Percentiles rank a stretch among this genome's conserved stretches.
Conservation (phyloP, 768 basidiomycete genomes). For the Leccinum aurantiacum region DNA sequence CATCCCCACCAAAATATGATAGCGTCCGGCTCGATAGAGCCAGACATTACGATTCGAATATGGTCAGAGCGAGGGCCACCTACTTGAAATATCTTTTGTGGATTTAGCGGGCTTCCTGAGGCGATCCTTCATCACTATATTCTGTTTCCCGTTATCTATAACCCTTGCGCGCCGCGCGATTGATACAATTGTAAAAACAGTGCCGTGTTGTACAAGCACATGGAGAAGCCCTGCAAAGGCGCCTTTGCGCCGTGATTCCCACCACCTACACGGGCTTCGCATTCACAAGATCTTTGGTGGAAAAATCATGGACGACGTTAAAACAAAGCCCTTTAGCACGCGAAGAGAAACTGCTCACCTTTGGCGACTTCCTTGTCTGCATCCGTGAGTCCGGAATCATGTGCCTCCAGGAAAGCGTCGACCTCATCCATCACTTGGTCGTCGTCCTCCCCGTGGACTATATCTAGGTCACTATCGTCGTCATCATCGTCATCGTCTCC, state of each 20-base stretch:
- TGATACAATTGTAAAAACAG: constrained; percentile 13
- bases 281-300: constrained; percentile 53
- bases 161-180: neutral
- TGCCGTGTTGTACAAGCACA: constrained; percentile 13
- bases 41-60: constrained; percentile 77
- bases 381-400: constrained; percentile 81
- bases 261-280: constrained; percentile 50
- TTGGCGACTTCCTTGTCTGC: constrained; percentile 77
- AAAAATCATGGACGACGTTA: neutral
- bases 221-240: constrained; percentile 1
- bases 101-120: no score
- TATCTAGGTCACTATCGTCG: constrained; percentile 52
- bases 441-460: constrained; percentile 58
- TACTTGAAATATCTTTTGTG: neutral
- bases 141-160: constrained; percentile 7
- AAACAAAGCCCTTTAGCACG: neutral
- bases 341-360: constrained; percentile 44
- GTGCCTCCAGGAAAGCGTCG: constrained; percentile 92
- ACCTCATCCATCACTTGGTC: constrained; percentile 92
- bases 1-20: constrained; percentile 87
- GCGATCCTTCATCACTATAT: constrained; percentile 10
- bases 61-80: constrained; percentile 61
- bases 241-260: neutral
- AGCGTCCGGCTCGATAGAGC: constrained; percentile 83
- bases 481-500: constrained; percentile 71